phyloP scores from a whole-genome alignment of 352 stramenopile species.

The Phytophthora hybrid region DNA sequence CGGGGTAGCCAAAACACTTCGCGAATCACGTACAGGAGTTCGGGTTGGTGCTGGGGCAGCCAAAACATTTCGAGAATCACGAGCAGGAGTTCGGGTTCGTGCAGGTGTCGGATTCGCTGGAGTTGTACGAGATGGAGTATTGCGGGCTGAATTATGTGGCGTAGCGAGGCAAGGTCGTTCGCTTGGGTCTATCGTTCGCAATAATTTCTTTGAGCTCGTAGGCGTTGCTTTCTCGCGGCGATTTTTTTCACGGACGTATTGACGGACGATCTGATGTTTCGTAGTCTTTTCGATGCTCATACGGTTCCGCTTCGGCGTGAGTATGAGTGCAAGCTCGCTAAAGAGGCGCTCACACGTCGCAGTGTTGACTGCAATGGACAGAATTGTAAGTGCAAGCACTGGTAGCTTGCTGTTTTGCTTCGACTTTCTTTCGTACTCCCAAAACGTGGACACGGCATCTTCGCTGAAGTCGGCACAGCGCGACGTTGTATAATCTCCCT shows the following conservation, averaged over 20 bases:
- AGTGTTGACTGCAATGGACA: conserved; percentile 40
- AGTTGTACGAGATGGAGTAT: conserved; percentile 1
- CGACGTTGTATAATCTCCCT: conserved; percentile 8
- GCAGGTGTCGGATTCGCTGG: neutral
- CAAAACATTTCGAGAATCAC: too few relatives aligned
- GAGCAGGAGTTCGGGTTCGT: too few relatives aligned
- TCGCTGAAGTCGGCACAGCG: neutral
- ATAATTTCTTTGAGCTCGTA: conserved; percentile 10
- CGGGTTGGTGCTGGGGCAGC: too few relatives aligned
- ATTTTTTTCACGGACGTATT: conserved; percentile 12
- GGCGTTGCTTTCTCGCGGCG: conserved; percentile 11
- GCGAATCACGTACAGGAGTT: too few relatives aligned
- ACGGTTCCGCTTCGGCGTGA: conserved; percentile 18
- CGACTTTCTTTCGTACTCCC: neutral
- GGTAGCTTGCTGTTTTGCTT: conserved; percentile 15
- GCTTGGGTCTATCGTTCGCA: neutral
- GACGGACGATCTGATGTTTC: conserved; percentile 10
- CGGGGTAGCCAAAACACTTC: too few relatives aligned
- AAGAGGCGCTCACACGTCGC: conserved; percentile 42
- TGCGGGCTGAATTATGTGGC: conserved; percentile 2
- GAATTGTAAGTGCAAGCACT: conserved; percentile 16
- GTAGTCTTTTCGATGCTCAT: conserved; percentile 10
- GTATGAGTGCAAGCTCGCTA: conserved; percentile 31
- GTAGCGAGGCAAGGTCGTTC: neutral
- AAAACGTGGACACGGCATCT: conserved; percentile 1